These are phyloP conservation scores for Dactylonectria estremocensis DNA, from an alignment of 2,329 filamentous ascomycete genomes.

Conservation along the genomic window DNA sequence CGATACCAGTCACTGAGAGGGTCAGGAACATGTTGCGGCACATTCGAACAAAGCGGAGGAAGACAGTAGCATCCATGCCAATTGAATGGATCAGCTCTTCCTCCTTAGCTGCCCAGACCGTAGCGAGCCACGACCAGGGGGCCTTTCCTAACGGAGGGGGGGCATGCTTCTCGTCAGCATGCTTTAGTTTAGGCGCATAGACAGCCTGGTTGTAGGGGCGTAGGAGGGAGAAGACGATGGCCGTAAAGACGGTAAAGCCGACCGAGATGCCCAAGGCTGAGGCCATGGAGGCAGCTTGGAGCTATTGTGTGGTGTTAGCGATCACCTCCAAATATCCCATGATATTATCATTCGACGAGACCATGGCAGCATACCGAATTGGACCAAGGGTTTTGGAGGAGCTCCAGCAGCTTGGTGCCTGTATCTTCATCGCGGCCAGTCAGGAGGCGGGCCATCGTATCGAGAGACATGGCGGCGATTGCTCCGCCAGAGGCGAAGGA, in stretches of 20 bases:
- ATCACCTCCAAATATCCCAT: not conserved
- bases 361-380: constrained; percentile 56
- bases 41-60: constrained; percentile 92
- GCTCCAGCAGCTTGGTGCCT: constrained; percentile 61
- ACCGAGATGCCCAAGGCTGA: constrained; percentile 87
- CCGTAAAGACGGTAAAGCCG: constrained; percentile 80
- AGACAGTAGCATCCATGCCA: constrained; percentile 92
- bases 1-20: constrained; percentile 80
- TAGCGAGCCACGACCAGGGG: constrained; percentile 89
- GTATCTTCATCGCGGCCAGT: constrained; percentile 27
- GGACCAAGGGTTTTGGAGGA: constrained; percentile 67
- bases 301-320: constrained; percentile 43
- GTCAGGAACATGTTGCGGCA: constrained; percentile 89
- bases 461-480: constrained; percentile 43
- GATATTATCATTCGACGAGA: not conserved
- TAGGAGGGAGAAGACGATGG: constrained; percentile 87
- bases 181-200: constrained; percentile 94
- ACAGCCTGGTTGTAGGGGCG: constrained; percentile 93
- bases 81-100: constrained; percentile 83
- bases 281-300: constrained; percentile 71
- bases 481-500: constrained; percentile 46
- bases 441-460: constrained; percentile 29
- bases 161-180: constrained; percentile 90
- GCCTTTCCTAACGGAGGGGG: constrained; percentile 90
- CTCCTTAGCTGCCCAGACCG: constrained; percentile 85